phyloP scores from a whole-genome alignment of 352 stramenopile genomes.

The Thalassiosira mediterranea region DNA sequence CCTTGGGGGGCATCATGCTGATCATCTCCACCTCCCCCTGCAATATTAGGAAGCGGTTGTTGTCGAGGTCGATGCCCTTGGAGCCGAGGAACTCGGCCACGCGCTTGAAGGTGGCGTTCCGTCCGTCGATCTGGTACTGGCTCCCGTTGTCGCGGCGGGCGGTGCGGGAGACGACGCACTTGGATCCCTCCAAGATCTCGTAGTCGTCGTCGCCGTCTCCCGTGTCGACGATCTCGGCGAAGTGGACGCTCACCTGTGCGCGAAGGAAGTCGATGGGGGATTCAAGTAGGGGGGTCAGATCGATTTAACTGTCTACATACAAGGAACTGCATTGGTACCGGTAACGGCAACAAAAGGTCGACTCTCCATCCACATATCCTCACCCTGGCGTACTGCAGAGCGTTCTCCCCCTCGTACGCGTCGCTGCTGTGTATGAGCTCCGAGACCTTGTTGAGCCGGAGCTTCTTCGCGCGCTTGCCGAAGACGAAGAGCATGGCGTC shows the following conservation, averaged over 20 bases:
- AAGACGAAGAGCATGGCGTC: constrained; percentile 99
- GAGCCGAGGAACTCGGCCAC: constrained; percentile 92
- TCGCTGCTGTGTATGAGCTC: constrained; percentile 98
- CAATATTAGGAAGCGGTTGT: constrained; percentile 99
- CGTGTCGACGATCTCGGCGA: constrained; percentile 95
- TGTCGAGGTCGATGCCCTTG: constrained; percentile 98
- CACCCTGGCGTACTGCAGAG: constrained; percentile 90
- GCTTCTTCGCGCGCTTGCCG: constrained; percentile 97
- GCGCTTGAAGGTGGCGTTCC: constrained; percentile 92
- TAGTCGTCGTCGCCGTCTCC: constrained; percentile 91
- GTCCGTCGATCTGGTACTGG: constrained; percentile 96
- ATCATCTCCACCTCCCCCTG: constrained; percentile 98
- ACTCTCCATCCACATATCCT: too few species aligned
- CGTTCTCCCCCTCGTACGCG: constrained; percentile 81
- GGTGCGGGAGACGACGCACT: constrained; percentile 91
- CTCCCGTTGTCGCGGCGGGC: constrained; percentile 94
- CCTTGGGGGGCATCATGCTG: constrained; percentile 99
- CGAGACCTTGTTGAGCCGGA: constrained; percentile 93
- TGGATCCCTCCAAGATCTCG: constrained; percentile 89
- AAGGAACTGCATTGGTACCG: too few species aligned
- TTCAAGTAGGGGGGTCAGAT: too few species aligned
- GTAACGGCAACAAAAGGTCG: too few species aligned
- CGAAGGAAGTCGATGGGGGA: too few species aligned
- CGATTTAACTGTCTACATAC: too few species aligned
- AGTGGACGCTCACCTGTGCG: constrained; percentile 97